Evolutionary conservation across 805 yeast species (phyloP).

Genomic region (Saturnispora saitoi): DNA sequence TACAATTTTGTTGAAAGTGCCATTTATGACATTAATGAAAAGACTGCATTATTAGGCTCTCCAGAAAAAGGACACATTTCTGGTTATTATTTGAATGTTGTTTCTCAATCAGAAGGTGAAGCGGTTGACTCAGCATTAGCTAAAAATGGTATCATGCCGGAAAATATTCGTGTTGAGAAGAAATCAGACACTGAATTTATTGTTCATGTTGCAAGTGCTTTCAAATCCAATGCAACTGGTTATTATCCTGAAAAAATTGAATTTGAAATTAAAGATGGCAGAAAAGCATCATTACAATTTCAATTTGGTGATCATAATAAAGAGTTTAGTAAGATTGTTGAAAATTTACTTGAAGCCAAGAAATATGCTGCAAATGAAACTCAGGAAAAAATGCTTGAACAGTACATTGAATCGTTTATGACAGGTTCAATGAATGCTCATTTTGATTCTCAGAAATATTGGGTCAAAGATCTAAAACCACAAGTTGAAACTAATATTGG

Average conservation of each 20-base stretch:
- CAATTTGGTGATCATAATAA: conserved; percentile 70
- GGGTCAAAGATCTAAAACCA: conserved; percentile 87
- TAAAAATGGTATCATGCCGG: conserved; percentile 56
- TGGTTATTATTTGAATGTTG: conserved; percentile 55
- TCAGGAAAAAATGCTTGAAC: conserved; percentile 55
- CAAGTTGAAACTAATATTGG: conserved; percentile 75
- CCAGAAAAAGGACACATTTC: conserved; percentile 70
- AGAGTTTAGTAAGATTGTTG: conserved; percentile 55
- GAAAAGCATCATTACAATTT: conserved; percentile 36
- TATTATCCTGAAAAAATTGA: conserved; percentile 47
- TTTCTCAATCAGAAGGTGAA: conserved; percentile 54
- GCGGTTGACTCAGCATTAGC: conserved; percentile 61
- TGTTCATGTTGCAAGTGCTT: conserved; percentile 63
- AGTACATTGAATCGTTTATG: conserved; percentile 60
- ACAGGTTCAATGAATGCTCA: conserved; percentile 84
- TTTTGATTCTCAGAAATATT: conserved; percentile 70
- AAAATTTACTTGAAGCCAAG: conserved; percentile 47
- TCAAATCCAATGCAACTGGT: conserved; percentile 37
- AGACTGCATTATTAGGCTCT: conserved; percentile 60
- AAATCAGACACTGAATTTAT: conserved; percentile 37
- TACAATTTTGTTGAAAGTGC: conserved; percentile 38
- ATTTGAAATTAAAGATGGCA: conserved; percentile 32
- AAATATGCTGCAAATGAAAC: conserved; percentile 64
- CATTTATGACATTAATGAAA: conserved; percentile 42
- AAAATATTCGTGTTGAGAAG: conserved; percentile 71